Conservation (phyloP, 495 filamentous ascomycete species). For the Antarctomyces pellizariae region DNA sequence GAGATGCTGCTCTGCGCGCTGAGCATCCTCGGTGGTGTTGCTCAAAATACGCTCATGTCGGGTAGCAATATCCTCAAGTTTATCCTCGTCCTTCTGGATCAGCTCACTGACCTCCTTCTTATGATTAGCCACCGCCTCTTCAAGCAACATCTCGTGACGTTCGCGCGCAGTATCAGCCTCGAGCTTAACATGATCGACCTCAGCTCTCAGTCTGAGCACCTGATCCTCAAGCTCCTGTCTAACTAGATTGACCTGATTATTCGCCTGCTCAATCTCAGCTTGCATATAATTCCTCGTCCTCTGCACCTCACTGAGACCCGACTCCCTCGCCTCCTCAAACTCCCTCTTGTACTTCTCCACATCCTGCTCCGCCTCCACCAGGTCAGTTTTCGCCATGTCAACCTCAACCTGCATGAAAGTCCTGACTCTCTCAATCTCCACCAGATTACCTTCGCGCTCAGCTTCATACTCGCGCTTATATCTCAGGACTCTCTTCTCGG, state of each 20-base stretch:
- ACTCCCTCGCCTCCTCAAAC: conserved; percentile 57
- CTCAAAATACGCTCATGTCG: conserved; percentile 51
- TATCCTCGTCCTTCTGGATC: conserved; percentile 43
- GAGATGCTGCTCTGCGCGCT: conserved; percentile 41
- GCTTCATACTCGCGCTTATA: neutral
- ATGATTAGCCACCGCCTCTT: conserved; percentile 45
- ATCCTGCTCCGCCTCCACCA: conserved; percentile 24
- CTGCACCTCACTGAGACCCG: conserved; percentile 50
- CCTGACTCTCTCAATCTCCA: too few species aligned
- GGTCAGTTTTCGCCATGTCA: too few species aligned
- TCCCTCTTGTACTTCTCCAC: conserved; percentile 58
- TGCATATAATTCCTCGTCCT: conserved; percentile 57
- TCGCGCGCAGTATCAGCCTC: conserved; percentile 53
- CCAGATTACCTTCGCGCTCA: too few species aligned
- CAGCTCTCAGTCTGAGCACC: conserved; percentile 35
- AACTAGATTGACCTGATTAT: conserved; percentile 59
- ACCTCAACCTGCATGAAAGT: too few species aligned
- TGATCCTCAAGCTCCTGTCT: conserved; percentile 56
- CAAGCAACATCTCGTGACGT: conserved; percentile 50
- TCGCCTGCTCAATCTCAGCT: conserved; percentile 55
- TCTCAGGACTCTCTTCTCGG: neutral
- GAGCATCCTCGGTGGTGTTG: conserved; percentile 47
- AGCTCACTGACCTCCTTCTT: conserved; percentile 43
- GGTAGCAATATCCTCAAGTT: conserved; percentile 36
- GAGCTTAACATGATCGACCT: conserved; percentile 46